Conservation (phyloP, 2,329 filamentous ascomycete genomes). For the Paecilomyces formosus region DNA sequence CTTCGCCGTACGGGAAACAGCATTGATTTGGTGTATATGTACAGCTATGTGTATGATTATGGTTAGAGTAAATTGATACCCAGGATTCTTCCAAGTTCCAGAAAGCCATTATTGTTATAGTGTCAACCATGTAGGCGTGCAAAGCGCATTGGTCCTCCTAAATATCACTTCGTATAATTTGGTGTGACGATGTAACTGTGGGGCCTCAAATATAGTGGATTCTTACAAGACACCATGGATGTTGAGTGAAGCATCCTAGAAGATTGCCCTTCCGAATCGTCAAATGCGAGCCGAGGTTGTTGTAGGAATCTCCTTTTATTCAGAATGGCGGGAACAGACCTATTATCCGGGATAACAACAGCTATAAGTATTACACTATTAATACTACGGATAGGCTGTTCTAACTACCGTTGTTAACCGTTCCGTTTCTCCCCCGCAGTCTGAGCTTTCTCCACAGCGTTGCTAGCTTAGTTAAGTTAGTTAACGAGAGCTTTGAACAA, state of each 20-base stretch:
- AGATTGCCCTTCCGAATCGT: neutral
- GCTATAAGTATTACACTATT: neutral
- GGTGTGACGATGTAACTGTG: neutral
- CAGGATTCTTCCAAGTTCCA: neutral
- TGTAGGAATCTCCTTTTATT: too few relatives aligned
- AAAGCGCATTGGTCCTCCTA: neutral
- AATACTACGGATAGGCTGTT: too few relatives aligned
- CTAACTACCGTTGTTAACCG: neutral
- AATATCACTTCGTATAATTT: neutral
- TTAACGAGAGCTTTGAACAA: neutral
- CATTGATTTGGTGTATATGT: neutral
- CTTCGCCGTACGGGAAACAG: neutral
- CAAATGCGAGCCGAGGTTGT: neutral
- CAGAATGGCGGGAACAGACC: too few relatives aligned
- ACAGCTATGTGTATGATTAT: constrained; percentile 7
- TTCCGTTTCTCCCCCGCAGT: neutral
- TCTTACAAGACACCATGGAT: neutral
- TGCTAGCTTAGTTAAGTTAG: too few relatives aligned
- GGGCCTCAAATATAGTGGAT: too few relatives aligned
- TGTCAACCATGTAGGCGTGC: neutral
- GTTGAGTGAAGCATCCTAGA: neutral
- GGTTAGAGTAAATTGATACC: neutral
- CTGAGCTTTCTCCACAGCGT: neutral
- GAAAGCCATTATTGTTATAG: neutral
- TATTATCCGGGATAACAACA: neutral